Evolutionary conservation across 108 stramenopile genomes (phyloP).

Genomic region (Pseudonitzschia multistriata): DNA sequence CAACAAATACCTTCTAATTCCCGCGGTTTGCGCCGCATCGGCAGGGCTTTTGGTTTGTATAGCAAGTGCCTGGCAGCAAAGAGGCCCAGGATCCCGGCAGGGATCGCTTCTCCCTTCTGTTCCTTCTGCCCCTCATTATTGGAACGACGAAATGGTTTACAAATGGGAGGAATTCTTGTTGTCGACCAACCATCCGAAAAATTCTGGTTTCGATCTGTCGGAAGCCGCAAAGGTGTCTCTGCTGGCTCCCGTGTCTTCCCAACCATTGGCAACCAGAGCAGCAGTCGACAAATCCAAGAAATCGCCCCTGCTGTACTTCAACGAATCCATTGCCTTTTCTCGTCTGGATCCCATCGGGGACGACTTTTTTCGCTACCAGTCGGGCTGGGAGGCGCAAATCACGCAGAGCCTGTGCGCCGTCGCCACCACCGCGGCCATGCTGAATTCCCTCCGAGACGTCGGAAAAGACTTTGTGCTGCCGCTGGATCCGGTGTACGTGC

Average conservation of each 20-base stretch:
- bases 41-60: too few relatives aligned
- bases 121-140: too few relatives aligned
- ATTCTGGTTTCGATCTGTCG: not conserved
- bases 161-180: not conserved
- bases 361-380: constrained; percentile 67
- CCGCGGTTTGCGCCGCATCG: too few relatives aligned
- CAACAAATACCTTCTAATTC: too few relatives aligned
- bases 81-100: too few relatives aligned
- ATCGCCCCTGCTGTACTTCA: constrained; percentile 25
- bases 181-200: not conserved
- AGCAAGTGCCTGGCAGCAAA: too few relatives aligned
- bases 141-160: not conserved
- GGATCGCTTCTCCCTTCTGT: too few relatives aligned
- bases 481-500: constrained; percentile 60
- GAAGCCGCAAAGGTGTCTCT: too few relatives aligned
- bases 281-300: too few relatives aligned
- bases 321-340: constrained; percentile 21
- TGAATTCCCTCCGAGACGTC: constrained; percentile 65
- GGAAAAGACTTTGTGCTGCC: constrained; percentile 48
- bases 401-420: constrained; percentile 85
- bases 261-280: too few relatives aligned
- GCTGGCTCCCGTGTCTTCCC: too few relatives aligned
- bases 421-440: constrained; percentile 57
- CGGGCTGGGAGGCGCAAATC: constrained; percentile 81
- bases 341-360: constrained; percentile 1